phyloP scores from a whole-genome alignment of 352 stramenopile genomes.

The Phytopythium vexans region DNA sequence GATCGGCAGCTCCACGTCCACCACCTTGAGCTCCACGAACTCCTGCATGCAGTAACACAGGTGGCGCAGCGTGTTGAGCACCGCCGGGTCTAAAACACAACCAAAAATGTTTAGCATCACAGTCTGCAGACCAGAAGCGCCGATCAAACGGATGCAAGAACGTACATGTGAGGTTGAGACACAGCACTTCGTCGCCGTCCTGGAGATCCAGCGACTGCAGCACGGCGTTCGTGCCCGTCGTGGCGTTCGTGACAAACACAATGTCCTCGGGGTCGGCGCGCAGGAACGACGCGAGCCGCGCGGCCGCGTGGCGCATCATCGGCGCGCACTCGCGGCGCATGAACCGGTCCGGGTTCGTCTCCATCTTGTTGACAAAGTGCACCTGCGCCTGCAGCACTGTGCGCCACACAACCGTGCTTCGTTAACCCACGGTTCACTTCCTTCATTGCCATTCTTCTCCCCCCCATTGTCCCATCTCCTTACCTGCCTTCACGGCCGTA shows the following conservation, averaged over 20 bases:
- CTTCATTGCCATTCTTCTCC: neutral
- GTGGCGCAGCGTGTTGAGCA: constrained; percentile 81
- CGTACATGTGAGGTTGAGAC: constrained; percentile 85
- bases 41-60: constrained; percentile 87
- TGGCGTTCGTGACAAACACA: constrained; percentile 86
- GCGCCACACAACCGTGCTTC: neutral
- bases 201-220: constrained; percentile 83
- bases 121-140: neutral
- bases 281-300: constrained; percentile 64
- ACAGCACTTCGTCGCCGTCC: constrained; percentile 86
- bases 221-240: constrained; percentile 82
- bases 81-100: constrained; percentile 51
- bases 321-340: constrained; percentile 61
- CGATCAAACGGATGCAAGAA: neutral
- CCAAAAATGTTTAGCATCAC: constrained; percentile 3
- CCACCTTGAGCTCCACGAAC: constrained; percentile 86
- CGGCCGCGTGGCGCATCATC: constrained; percentile 60
- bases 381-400: constrained; percentile 75
- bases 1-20: constrained; percentile 73
- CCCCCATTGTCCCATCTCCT: neutral
- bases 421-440: neutral
- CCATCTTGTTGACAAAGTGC: constrained; percentile 87
- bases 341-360: constrained; percentile 84
- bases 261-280: constrained; percentile 73
- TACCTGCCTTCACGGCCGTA: constrained; percentile 59